Conservation (phyloP, 148 eudicot species). For the Persicaria maculosa region DNA sequence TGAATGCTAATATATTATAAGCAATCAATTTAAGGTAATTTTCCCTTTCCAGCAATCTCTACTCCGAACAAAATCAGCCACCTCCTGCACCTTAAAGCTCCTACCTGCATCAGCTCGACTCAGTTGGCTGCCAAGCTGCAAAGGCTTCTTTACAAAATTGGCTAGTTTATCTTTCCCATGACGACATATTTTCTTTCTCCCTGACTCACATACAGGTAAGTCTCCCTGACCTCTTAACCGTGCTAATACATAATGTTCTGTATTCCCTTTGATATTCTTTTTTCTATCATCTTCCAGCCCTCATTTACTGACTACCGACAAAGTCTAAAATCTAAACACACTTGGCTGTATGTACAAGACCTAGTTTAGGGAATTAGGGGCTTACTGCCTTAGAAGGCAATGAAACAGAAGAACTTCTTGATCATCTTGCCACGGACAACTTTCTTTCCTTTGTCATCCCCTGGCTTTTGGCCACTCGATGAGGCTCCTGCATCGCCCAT, state of each 20-base stretch:
- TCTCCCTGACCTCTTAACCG: neutral
- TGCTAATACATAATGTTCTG: neutral
- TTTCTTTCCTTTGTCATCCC: constrained; percentile 8
- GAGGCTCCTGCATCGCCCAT: constrained; percentile 2
- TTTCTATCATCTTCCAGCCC: neutral
- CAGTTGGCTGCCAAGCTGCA: no score
- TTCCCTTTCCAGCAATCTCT: neutral
- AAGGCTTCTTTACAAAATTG: no score
- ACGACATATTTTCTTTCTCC: neutral
- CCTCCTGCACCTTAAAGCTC: neutral
- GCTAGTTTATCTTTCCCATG: no score
- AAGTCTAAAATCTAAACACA: neutral
- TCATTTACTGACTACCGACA: neutral
- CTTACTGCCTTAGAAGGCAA: neutral
- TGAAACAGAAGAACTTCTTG: constrained; percentile 10
- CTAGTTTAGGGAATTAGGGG: neutral
- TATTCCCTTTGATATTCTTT: neutral
- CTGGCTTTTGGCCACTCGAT: neutral
- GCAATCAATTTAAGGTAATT: neutral
- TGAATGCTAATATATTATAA: no score
- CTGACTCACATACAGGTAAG: neutral
- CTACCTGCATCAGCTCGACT: neutral
- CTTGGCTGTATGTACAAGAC: neutral
- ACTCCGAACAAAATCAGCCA: neutral
- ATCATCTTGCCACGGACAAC: neutral